phyloP scores from a whole-genome alignment of 495 filamentous ascomycete species.

The Trichoderma orchidacearum region DNA sequence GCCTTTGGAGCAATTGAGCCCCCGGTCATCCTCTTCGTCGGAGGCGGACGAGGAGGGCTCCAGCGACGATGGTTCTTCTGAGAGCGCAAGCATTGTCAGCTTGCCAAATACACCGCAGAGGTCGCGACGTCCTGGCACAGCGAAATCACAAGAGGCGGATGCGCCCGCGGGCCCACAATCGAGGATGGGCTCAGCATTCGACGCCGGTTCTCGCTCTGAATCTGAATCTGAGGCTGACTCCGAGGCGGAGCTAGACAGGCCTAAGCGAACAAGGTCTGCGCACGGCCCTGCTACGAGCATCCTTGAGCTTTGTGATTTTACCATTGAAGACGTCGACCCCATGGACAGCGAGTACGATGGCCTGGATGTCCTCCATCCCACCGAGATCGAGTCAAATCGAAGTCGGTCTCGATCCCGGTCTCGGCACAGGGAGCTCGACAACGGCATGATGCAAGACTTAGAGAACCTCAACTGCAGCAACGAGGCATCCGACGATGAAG shows the following conservation, averaged over 20 bases:
- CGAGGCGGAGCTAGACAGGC: not conserved
- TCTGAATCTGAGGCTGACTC: not conserved
- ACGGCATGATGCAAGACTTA: not conserved
- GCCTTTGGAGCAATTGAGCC: slow-evolving; percentile 1
- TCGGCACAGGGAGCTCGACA: not conserved
- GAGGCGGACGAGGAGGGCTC: not conserved
- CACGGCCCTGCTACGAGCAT: not conserved
- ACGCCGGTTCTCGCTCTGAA: not conserved
- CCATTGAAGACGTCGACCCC: slow-evolving; percentile 16
- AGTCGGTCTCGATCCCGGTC: not conserved
- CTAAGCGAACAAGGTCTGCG: not conserved
- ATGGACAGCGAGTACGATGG: slow-evolving; percentile 13
- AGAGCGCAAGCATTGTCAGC: slow-evolving; percentile 1
- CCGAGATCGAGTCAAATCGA: slow-evolving; percentile 14
- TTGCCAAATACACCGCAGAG: not conserved
- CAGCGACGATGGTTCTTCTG: not conserved
- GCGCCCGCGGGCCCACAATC: no score
- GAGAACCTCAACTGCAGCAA: slow-evolving; percentile 3
- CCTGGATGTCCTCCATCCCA: slow-evolving; percentile 15
- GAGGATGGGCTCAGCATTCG: no score
- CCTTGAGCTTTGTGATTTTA: slow-evolving; percentile 6
- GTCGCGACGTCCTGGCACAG: not conserved
- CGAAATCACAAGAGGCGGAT: not conserved
- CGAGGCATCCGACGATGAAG: slow-evolving; percentile 16
- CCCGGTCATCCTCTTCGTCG: not conserved